Percentiles rank a stretch among this genome's conserved stretches.
These are phyloP conservation scores for Spirogloea muscicola DNA, from an alignment of 139 green algal species.

Conservation along the genomic window DNA sequence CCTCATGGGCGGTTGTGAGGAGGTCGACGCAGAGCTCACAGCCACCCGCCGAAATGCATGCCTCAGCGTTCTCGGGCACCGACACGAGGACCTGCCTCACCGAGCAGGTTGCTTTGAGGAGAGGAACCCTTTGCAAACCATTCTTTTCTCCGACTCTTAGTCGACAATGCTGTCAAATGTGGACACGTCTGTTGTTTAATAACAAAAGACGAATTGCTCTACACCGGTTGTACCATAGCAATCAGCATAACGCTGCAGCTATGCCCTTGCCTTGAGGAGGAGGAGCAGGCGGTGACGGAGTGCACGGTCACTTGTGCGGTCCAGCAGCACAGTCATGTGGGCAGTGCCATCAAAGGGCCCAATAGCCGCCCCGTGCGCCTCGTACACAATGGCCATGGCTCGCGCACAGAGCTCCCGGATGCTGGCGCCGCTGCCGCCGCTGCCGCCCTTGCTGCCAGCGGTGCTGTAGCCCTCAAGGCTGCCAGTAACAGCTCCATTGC, in stretches of 20 bases:
- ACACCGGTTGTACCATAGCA: too few relatives aligned
- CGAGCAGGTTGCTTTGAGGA: too few relatives aligned
- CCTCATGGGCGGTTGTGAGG: conserved; percentile 72
- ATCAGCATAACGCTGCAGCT: too few relatives aligned
- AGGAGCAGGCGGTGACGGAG: conserved; percentile 71
- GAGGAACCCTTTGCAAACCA: too few relatives aligned
- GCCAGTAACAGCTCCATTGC: too few relatives aligned
- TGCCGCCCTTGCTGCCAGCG: conserved; percentile 16
- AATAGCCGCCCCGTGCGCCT: conserved; percentile 55
- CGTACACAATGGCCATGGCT: conserved; percentile 81
- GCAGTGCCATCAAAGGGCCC: conserved; percentile 72
- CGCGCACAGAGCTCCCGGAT: conserved; percentile 69
- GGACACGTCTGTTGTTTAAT: too few relatives aligned
- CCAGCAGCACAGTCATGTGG: conserved; percentile 69
- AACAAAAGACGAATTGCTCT: too few relatives aligned
- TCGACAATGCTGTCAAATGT: too few relatives aligned
- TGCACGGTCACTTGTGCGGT: conserved; percentile 57
- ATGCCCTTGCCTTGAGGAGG: conserved; percentile 72
- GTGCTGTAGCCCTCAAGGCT: conserved; percentile 31
- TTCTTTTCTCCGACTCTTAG: too few relatives aligned
- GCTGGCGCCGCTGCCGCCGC: conserved; percentile 16
- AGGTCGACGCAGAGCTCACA: conserved; percentile 77
- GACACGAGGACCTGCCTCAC: conserved; percentile 62
- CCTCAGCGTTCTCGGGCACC: conserved; percentile 57
- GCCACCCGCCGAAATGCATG: conserved; percentile 65